Conservation (phyloP, 2,329 filamentous ascomycete genomes). For the Nemania diffusa region DNA sequence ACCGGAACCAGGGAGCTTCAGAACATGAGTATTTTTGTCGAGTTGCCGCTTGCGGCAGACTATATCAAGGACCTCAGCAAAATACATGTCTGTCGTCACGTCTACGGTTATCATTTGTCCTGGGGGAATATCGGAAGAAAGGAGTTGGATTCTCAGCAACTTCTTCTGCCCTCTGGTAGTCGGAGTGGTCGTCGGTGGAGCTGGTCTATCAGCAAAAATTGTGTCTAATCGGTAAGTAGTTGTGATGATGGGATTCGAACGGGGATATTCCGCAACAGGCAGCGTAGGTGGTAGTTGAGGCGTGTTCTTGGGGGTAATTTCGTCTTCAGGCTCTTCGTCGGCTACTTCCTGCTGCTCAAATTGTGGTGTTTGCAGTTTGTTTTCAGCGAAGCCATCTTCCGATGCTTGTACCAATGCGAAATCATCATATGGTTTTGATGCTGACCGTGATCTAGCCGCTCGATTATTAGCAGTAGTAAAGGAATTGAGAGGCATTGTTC, state of each 20-base stretch:
- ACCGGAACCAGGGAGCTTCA: conserved; percentile 79
- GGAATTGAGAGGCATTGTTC: conserved; percentile 77
- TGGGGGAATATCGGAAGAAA: conserved; percentile 74
- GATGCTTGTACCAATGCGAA: conserved; percentile 82
- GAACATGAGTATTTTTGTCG: conserved; percentile 81
- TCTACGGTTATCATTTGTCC: conserved; percentile 79
- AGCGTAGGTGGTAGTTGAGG: conserved; percentile 56
- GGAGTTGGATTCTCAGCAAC: conserved; percentile 76
- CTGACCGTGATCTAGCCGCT: conserved; percentile 69
- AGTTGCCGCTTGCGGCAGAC: conserved; percentile 81
- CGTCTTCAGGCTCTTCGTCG: conserved; percentile 53
- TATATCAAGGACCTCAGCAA: conserved; percentile 82
- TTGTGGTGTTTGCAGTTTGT: conserved; percentile 74
- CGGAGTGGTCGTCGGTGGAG: conserved; percentile 56
- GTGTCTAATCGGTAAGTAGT: conserved; percentile 67
- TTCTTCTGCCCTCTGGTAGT: conserved; percentile 73
- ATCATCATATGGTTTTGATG: conserved; percentile 82
- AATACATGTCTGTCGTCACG: conserved; percentile 83
- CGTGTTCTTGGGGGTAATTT: conserved; percentile 59
- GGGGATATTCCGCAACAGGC: conserved; percentile 50
- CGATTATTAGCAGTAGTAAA: conserved; percentile 86
- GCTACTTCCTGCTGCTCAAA: conserved; percentile 66
- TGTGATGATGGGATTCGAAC: conserved; percentile 69
- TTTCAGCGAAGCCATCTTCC: conserved; percentile 73
- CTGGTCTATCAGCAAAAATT: conserved; percentile 66